Percentiles rank a stretch among this genome's conserved stretches.
Conservation (phyloP, 805 yeast species). For the Metschnikowia reukaufii region DNA sequence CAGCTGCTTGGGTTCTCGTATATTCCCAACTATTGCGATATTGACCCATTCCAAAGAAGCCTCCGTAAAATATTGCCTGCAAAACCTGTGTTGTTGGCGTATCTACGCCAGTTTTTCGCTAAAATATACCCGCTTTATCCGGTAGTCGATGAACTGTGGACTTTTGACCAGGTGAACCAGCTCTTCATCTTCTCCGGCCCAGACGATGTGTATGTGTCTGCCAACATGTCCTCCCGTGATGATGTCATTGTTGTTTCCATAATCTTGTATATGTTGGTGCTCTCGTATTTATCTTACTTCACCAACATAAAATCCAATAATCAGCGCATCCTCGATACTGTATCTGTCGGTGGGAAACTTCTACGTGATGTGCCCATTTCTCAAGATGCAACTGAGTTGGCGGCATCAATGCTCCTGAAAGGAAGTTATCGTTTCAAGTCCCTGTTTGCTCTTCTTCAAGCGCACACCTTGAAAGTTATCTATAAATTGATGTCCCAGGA, state of each 20-base stretch:
- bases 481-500: constrained; percentile 19
- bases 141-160: constrained; percentile 18
- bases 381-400: constrained; percentile 17
- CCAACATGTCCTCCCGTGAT: constrained; percentile 12
- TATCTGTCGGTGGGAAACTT: constrained; percentile 7
- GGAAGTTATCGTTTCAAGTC: constrained; percentile 13
- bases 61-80: constrained; percentile 16
- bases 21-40: constrained; percentile 8
- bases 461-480: constrained; percentile 17
- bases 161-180: constrained; percentile 5
- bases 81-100: constrained; percentile 10
- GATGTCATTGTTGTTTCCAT: constrained; percentile 18
- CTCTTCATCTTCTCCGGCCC: constrained; percentile 9
- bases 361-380: constrained; percentile 18
- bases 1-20: constrained; percentile 13
- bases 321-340: constrained; percentile 9
- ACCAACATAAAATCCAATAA: constrained; percentile 15
- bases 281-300: constrained; percentile 21
- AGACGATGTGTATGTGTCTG: constrained; percentile 7
- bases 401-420: constrained; percentile 15
- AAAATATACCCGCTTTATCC: constrained; percentile 20
- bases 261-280: constrained; percentile 18
- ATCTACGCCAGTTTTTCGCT: constrained; percentile 17
- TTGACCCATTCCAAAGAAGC: constrained; percentile 11
- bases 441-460: constrained; percentile 21